These are phyloP conservation scores for Eimeria acervulina DNA, from an alignment of 169 alveolate genomes.

Conservation along the genomic window DNA sequence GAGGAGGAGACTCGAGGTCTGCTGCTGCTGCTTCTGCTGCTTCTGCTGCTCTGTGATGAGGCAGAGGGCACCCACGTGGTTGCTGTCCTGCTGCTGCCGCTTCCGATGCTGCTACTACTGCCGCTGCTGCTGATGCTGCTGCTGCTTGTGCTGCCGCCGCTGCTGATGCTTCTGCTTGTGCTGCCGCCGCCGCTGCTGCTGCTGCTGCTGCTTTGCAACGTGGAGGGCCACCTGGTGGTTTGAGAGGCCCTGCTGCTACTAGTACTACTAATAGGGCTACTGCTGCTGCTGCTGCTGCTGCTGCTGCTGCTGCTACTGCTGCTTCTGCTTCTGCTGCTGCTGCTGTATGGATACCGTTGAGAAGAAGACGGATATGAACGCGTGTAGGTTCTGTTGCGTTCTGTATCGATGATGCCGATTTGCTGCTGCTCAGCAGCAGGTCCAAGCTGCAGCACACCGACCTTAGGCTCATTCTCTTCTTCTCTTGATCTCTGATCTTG, in stretches of 20 bases:
- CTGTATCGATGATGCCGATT: background rate
- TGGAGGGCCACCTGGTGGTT: background rate
- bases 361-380: background rate
- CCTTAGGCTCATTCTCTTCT: background rate
- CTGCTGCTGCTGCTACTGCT: background rate
- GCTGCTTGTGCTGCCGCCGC: background rate
- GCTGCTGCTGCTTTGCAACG: background rate
- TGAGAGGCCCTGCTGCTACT: background rate
- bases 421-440: background rate
- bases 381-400: background rate
- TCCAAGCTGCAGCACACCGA: background rate
- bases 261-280: background rate
- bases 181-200: background rate
- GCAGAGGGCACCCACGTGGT: background rate
- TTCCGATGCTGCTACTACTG: background rate
- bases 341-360: slow-evolving; percentile 11
- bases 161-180: background rate
- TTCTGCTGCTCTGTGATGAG: background rate
- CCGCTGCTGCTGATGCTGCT: background rate
- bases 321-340: background rate
- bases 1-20: background rate
- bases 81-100: background rate
- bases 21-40: background rate
- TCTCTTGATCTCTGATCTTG: background rate
- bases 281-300: background rate